These are phyloP conservation scores for Hygrophorus pudorinus DNA, from an alignment of 768 basidiomycete species.

Conservation along the genomic window DNA sequence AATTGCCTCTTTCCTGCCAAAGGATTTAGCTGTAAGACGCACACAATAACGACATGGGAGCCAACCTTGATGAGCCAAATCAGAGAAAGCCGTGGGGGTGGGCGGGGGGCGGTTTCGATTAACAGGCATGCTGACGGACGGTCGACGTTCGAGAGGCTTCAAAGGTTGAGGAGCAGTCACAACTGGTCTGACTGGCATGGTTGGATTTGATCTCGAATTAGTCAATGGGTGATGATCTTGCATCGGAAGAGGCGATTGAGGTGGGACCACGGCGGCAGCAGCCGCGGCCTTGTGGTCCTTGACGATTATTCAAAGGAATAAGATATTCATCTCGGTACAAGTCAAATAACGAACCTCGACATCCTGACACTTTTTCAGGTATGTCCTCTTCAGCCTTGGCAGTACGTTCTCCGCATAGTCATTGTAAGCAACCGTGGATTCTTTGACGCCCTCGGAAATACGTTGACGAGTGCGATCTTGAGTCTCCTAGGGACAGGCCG, in stretches of 20 bases:
- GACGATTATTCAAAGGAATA: constrained; percentile 3
- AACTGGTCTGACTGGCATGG: constrained; percentile 36
- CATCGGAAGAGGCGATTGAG: constrained; percentile 23
- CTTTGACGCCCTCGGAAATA: constrained; percentile 85
- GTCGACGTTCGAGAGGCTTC: constrained; percentile 63
- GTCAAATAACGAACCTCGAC: constrained; percentile 43
- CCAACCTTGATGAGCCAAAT: constrained; percentile 76
- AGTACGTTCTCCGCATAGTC: constrained; percentile 76
- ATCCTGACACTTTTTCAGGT: constrained; percentile 79
- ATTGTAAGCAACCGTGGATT: constrained; percentile 62
- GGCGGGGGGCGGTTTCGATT: constrained; percentile 71
- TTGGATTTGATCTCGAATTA: constrained; percentile 36
- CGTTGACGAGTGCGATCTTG: constrained; percentile 89
- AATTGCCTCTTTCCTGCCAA: constrained; percentile 70
- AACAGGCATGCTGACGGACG: constrained; percentile 46
- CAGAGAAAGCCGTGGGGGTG: constrained; percentile 72
- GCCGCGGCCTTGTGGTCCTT: constrained; percentile 61
- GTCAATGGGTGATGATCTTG: constrained; percentile 25
- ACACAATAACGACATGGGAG: neutral
- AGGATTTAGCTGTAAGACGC: constrained; percentile 5
- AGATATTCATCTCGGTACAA: neutral
- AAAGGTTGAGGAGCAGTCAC: constrained; percentile 68
- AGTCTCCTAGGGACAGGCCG: constrained; percentile 47
- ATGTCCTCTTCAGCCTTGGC: constrained; percentile 71
- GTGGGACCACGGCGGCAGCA: constrained; percentile 21